Conservation (phyloP, 2,329 filamentous ascomycete genomes). For the Colletotrichum somersetense region DNA sequence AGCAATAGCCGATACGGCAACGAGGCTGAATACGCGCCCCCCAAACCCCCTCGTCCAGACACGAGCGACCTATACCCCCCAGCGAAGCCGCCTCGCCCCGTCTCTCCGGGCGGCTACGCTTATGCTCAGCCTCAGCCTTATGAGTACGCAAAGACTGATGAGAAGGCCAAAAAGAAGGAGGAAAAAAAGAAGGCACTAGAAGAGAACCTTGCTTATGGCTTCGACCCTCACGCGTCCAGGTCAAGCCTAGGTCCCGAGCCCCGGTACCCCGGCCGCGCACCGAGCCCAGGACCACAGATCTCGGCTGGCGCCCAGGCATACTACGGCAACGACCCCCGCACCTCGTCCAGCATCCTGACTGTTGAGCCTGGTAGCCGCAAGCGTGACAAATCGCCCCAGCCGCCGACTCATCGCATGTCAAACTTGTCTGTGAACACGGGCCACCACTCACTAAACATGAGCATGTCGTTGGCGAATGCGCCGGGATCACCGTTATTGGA, state of each 20-base stretch:
- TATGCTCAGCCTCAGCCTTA: constrained; percentile 49
- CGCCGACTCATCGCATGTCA: constrained; percentile 64
- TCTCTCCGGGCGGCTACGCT: constrained; percentile 41
- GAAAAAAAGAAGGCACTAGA: constrained; percentile 52
- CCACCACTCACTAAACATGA: constrained; percentile 53
- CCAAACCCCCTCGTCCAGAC: constrained; percentile 44
- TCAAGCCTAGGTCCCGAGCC: constrained; percentile 37
- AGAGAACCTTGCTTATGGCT: constrained; percentile 66
- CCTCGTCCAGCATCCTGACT: constrained; percentile 56
- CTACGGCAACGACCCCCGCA: constrained; percentile 54
- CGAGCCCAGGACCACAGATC: constrained; percentile 40
- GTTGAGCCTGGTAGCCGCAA: constrained; percentile 55
- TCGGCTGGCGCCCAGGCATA: constrained; percentile 45
- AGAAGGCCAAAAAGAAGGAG: constrained; percentile 47
- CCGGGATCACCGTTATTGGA: constrained; percentile 89
- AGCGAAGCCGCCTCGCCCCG: constrained; percentile 37
- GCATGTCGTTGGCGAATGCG: constrained; percentile 65
- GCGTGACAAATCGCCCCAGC: constrained; percentile 61
- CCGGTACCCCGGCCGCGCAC: constrained; percentile 33
- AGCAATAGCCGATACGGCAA: constrained; percentile 42
- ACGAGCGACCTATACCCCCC: constrained; percentile 53
- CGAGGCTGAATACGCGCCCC: constrained; percentile 45
- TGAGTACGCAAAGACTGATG: constrained; percentile 45
- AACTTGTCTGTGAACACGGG: constrained; percentile 64
- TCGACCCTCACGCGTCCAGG: constrained; percentile 29